These are phyloP conservation scores for Epichloe typhina DNA, from an alignment of 2,329 filamentous ascomycete genomes.

Conservation along the genomic window DNA sequence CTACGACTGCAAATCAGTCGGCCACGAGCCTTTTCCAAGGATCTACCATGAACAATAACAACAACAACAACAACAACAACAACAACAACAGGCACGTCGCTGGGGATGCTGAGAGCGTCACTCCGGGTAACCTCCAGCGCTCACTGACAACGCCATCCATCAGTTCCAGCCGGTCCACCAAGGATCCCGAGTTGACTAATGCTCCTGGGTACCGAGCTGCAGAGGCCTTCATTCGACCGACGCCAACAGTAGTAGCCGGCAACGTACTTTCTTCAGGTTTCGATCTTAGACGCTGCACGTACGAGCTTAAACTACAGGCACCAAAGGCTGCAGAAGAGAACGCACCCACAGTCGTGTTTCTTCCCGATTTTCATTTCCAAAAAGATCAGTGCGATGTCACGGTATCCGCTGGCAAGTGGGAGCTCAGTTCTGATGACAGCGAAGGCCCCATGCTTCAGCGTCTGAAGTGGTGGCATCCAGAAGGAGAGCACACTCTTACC, in stretches of 20 bases:
- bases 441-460: conserved; percentile 59
- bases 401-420: conserved; percentile 81
- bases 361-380: conserved; percentile 90
- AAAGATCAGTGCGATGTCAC: conserved; percentile 56
- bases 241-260: conserved; percentile 63
- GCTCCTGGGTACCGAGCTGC: conserved; percentile 72
- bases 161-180: conserved; percentile 39
- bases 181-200: conserved; percentile 44
- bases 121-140: conserved; percentile 61
- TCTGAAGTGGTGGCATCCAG: conserved; percentile 85
- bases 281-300: conserved; percentile 66
- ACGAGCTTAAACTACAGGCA: conserved; percentile 57
- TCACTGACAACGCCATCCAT: conserved; percentile 57
- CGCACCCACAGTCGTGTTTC: conserved; percentile 65
- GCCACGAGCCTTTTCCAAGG: conserved; percentile 25
- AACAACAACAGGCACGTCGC: conserved; percentile 24
- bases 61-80: conserved; percentile 6
- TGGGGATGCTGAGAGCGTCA: conserved; percentile 46
- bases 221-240: conserved; percentile 83
- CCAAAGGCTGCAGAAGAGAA: conserved; percentile 45
- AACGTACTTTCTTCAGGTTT: conserved; percentile 62
- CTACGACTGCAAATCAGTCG: conserved; percentile 27
- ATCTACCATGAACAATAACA: conserved; percentile 2
- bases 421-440: conserved; percentile 60
- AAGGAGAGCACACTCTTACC: conserved; percentile 68